Evolutionary conservation across 2,329 filamentous ascomycete genomes (phyloP).

Genomic region (Parasarocladium wereldwijsianum): DNA sequence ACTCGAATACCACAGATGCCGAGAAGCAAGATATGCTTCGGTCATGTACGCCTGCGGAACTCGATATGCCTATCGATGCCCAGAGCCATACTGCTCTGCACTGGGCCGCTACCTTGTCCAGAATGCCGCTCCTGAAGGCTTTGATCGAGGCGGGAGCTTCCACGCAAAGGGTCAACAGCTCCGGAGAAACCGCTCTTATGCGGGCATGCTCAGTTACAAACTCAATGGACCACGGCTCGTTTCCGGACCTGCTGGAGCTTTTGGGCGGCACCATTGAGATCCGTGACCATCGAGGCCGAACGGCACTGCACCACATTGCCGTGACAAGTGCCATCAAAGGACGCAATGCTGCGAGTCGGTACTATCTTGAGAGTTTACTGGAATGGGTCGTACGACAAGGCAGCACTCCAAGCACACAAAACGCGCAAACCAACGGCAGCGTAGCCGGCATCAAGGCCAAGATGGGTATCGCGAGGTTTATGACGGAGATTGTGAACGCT

Average conservation of each 20-base stretch:
- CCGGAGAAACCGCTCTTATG: constrained; percentile 86
- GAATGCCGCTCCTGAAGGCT: constrained; percentile 66
- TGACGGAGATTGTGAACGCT: constrained; percentile 93
- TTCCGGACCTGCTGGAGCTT: constrained; percentile 79
- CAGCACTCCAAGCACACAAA: constrained; percentile 42
- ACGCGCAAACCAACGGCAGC: constrained; percentile 19
- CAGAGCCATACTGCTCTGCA: constrained; percentile 84
- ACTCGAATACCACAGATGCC: constrained; percentile 54
- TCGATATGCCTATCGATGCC: constrained; percentile 84
- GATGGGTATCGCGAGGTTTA: constrained; percentile 83
- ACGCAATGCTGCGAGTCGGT: constrained; percentile 77
- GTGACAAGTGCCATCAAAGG: constrained; percentile 93
- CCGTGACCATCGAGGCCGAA: constrained; percentile 75
- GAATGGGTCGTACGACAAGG: constrained; percentile 90
- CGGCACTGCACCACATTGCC: constrained; percentile 90
- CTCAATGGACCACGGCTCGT: constrained; percentile 79
- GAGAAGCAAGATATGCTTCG: constrained; percentile 64
- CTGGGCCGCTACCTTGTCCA: constrained; percentile 88
- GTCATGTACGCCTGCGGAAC: constrained; percentile 60
- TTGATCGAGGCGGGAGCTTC: constrained; percentile 76
- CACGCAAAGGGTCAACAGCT: constrained; percentile 74
- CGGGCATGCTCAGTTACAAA: constrained; percentile 88
- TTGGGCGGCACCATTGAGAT: constrained; percentile 83
- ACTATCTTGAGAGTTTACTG: constrained; percentile 86
- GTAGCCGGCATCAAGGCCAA: constrained; percentile 36